Base-by-base conservation (phyloP, 371 early-diverging fungal genomes). In the Rhizopus delemar region DNA sequence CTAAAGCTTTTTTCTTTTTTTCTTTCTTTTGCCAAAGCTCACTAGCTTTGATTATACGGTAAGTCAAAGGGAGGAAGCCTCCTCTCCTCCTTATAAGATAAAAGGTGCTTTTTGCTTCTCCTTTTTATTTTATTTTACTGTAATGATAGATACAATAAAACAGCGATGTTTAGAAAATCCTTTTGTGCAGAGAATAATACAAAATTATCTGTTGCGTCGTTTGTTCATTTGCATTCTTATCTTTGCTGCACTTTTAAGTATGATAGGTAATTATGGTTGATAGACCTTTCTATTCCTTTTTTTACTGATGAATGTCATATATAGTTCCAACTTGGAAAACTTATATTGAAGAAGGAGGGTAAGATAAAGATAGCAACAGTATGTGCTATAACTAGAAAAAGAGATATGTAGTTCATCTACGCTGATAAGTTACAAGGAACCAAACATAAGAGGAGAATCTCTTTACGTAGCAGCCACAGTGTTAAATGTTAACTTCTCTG, bases 281-380 rank as follows among this genome's bases (percentile, higher is more conserved):
- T 22, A 2, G 22, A 3, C 7, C 28, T 34, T 4, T 48, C 39
- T 39, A 54, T 38, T 35, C 34, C 32, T 34, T 16, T 36, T 36
- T 36, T 8, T 36, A 8, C 6, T 36, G 11, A 11, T 11, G 6
- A 36, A 36, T 11, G 6, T 2, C 11, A 2, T 6, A 36, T 6
- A 2, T 36, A 74, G 74, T 67, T n/a, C 70, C 74, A 28, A 70
- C 70, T 7, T 73, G 74, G 74, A 65, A 65, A 52, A 34, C 70
- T 8, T 73, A 73, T 53, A 59, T 64, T 13, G 68, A 62, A 51
- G 74, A 74, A 35, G 70, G 70, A 51, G 61, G 69, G 73, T 72
- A 69, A 52, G 39, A 41, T 16, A 22, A 22, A 16, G 12, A 8
- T 5, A 53, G 50, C 51, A 15, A 55, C 32, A n/a, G 34, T 34